Conservation (phyloP, 768 basidiomycete species). For the Daedaleopsis nitida region DNA sequence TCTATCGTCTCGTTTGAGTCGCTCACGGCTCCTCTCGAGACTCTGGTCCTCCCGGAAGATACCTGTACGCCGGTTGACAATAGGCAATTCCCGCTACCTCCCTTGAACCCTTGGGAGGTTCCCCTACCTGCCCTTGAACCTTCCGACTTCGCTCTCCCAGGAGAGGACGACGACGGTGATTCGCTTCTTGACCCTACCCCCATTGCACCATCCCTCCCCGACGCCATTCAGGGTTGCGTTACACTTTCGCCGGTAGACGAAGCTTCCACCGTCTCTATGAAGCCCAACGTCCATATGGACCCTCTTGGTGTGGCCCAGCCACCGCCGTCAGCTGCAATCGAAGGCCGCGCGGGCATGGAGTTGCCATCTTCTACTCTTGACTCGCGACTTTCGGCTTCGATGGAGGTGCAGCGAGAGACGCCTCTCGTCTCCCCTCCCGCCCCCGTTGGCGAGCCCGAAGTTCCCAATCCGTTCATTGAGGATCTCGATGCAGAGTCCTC, state of each 20-base stretch:
- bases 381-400: slow-evolving; percentile 8
- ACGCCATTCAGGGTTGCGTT: background rate
- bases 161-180: background rate
- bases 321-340: background rate
- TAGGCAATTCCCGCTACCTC: slow-evolving; percentile 7
- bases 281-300: slow-evolving; percentile 2
- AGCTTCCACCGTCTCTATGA: background rate
- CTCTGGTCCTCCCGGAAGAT: slow-evolving; percentile 1
- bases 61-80: background rate
- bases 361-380: slow-evolving; percentile 16
- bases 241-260: background rate
- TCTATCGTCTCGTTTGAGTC: slow-evolving; percentile 6
- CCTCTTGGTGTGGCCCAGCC: background rate
- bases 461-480: slow-evolving; percentile 63
- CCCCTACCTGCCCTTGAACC: background rate
- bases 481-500: slow-evolving; percentile 53
- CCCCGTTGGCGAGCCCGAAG: slow-evolving; percentile 46
- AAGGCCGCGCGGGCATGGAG: background rate
- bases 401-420: slow-evolving; percentile 1
- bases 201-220: background rate
- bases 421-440: slow-evolving; percentile 15
- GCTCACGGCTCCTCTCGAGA: slow-evolving; percentile 14
- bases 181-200: background rate
- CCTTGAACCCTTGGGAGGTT: slow-evolving; percentile 3
- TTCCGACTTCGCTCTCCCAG: background rate